Percentiles rank a stretch among this genome's conserved stretches.
These are phyloP conservation scores for Parathielavia appendiculata DNA, from an alignment of 495 filamentous ascomycete species.

Conservation along the genomic window DNA sequence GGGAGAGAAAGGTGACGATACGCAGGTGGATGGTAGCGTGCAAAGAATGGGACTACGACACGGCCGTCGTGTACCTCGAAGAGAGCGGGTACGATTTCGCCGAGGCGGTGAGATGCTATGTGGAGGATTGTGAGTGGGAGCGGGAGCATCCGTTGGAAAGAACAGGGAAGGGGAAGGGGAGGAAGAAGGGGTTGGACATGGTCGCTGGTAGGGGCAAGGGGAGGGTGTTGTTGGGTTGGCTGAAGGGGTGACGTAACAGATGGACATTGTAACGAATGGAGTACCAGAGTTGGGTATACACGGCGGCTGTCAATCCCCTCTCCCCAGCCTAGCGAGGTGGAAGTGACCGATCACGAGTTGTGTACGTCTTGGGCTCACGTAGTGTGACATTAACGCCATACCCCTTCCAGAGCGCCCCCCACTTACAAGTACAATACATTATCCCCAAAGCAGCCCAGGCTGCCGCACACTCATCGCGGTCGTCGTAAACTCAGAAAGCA, in stretches of 20 bases:
- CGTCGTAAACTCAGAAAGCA: slow-evolving; percentile 55
- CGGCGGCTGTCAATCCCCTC: background rate
- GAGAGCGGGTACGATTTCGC: slow-evolving; percentile 61
- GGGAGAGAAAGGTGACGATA: slow-evolving; percentile 57
- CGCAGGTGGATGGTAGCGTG: slow-evolving; percentile 66
- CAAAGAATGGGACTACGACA: slow-evolving; percentile 68
- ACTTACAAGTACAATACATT: slow-evolving; percentile 8
- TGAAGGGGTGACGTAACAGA: background rate
- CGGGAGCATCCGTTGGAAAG: slow-evolving; percentile 51
- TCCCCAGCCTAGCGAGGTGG: background rate
- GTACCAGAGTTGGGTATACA: background rate
- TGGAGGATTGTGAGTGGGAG: slow-evolving; percentile 68
- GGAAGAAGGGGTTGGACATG: slow-evolving; percentile 5
- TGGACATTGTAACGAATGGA: background rate
- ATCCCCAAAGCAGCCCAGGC: background rate
- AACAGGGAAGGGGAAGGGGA: slow-evolving; percentile 13
- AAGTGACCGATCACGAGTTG: background rate
- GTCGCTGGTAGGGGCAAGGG: slow-evolving; percentile 32
- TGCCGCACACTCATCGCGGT: background rate
- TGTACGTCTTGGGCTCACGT: background rate
- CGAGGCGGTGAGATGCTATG: slow-evolving; percentile 53
- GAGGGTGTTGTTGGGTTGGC: slow-evolving; percentile 16
- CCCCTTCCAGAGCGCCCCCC: slow-evolving; percentile 7
- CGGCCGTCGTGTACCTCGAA: slow-evolving; percentile 65
- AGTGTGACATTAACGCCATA: slow-evolving; percentile 14